Base-by-base conservation (phyloP, 345 rosid species). In the Anastatica hierochuntica region DNA sequence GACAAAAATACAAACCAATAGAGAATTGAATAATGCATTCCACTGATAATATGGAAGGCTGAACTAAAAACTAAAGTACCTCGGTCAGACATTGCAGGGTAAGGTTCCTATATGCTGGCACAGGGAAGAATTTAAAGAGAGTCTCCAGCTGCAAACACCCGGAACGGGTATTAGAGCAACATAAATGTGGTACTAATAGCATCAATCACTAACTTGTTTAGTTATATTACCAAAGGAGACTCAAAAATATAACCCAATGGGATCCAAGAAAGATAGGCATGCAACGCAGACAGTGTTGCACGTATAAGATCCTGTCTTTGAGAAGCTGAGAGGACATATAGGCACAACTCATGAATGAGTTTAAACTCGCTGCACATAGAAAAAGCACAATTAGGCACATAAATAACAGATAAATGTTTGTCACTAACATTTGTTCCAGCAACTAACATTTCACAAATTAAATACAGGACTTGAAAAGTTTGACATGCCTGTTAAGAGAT, bases 211-310 rank as follows among this genome's bases (percentile, higher is more conserved):
- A 38, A 36, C 34, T 50, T 37, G 19, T 36, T 37, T 39, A 37
- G 55, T 36, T n/a, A 43, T 62, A 77, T 55, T 79, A 88, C 99
- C 90, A 88, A 40, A 41, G 87, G 84, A 18, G 99, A 92, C 71
- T 85, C 95, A 75, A 92, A 92, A 57, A 94, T 94, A 69, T 83
- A 94, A 71, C 97, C 99, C 75, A 88, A 49, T 7, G 99, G 99
- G 63, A 94, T 94, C 99, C 99, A 88, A 1, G 99, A 94, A 72
- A 94, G 97, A 68, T 85, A 94, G 52, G 97, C 99, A 77, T 88
- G 99, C 77, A 94, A 73, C 31, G 99, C 81, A 53, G 99, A 85
- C 43, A 88, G 72, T 3, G 99, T 94, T 21, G 97, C 90, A 29
- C 86, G 75, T 67, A 85, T 80, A 43, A 88, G 97, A 76, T 94